Evolutionary conservation across 2,329 filamentous ascomycete species (phyloP).

Genomic region (Aspergillus clavatus): DNA sequence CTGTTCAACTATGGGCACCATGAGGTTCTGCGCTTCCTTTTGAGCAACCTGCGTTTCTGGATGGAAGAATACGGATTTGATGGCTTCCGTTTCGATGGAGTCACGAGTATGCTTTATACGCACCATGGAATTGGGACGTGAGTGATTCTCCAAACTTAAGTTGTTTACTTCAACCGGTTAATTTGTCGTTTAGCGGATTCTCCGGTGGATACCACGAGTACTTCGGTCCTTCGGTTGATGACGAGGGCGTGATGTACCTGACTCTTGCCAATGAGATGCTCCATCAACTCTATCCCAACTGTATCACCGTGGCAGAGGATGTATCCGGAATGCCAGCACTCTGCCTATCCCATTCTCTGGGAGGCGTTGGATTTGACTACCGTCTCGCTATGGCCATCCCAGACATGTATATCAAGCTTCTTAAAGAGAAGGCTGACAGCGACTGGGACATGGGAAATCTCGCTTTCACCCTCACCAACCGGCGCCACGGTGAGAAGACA

Average conservation of each 20-base stretch:
- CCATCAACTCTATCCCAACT: constrained; percentile 79
- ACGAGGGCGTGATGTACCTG: constrained; percentile 89
- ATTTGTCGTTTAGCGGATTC: constrained; percentile 62
- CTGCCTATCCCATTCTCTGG: constrained; percentile 76
- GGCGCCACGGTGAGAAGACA: constrained; percentile 93
- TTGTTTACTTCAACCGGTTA: background rate
- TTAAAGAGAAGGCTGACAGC: constrained; percentile 87
- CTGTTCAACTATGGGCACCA: constrained; percentile 96
- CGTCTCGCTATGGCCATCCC: constrained; percentile 95
- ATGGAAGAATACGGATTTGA: constrained; percentile 98
- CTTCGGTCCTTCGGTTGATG: constrained; percentile 82
- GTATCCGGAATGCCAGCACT: constrained; percentile 98
- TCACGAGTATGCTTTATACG: constrained; percentile 95
- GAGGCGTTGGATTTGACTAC: constrained; percentile 95
- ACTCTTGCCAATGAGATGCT: constrained; percentile 97
- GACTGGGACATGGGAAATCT: constrained; percentile 88
- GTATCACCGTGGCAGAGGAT: constrained; percentile 91
- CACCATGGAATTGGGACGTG: constrained; percentile 97
- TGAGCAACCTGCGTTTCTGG: constrained; percentile 96
- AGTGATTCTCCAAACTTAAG: constrained; percentile 36
- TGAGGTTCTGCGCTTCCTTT: constrained; percentile 89
- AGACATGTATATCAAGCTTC: constrained; percentile 98
- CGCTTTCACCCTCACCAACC: constrained; percentile 82
- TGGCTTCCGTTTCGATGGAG: constrained; percentile 95
- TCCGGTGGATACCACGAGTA: constrained; percentile 98